Evolutionary conservation across 2,329 filamentous ascomycete genomes (phyloP).

Genomic region (Penicillium occitanis): DNA sequence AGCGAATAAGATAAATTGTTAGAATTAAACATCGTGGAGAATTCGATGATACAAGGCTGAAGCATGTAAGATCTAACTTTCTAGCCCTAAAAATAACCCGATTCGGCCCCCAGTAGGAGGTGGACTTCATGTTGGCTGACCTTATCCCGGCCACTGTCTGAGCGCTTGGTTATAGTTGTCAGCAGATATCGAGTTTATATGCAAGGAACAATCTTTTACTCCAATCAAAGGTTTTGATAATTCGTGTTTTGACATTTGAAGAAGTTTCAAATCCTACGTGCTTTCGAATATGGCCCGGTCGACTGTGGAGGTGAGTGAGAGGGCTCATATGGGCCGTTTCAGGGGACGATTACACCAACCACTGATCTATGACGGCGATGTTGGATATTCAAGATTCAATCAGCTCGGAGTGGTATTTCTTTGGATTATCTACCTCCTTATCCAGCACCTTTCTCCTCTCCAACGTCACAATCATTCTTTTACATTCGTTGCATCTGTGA

Average conservation of each 20-base stretch:
- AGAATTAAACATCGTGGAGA: neutral
- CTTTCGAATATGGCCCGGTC: neutral
- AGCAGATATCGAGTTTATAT: neutral
- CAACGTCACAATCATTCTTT: neutral
- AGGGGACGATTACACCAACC: neutral
- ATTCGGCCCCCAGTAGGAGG: neutral
- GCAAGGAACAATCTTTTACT: neutral
- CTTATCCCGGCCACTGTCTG: neutral
- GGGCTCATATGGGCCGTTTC: neutral
- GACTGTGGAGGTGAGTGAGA: neutral
- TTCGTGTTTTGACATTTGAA: neutral
- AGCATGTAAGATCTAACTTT: neutral
- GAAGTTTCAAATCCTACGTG: neutral
- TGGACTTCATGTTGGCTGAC: neutral
- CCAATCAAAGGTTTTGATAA: neutral
- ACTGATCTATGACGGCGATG: neutral
- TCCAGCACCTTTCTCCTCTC: neutral
- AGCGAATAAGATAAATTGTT: neutral
- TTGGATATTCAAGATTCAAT: neutral
- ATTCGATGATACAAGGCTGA: neutral
- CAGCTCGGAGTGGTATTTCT: neutral
- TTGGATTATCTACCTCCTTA: neutral
- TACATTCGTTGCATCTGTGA: neutral
- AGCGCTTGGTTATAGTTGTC: neutral
- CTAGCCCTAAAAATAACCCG: neutral